Evolutionary conservation across 768 basidiomycete genomes (phyloP).

Genomic region (Amanita pallidorosea): DNA sequence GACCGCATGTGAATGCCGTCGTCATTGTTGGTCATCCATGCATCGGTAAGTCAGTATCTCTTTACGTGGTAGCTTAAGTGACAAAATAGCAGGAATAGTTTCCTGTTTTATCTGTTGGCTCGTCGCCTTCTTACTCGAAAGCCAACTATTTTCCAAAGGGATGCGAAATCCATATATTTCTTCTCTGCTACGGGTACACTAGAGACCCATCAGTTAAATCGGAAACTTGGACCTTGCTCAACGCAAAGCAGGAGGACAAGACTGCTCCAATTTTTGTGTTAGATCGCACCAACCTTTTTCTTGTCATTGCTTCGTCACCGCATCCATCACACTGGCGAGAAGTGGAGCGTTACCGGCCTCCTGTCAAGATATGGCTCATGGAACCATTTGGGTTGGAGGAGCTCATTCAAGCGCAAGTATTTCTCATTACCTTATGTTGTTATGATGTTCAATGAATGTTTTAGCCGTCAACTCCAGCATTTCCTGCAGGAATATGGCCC

Average conservation of each 20-base stretch:
- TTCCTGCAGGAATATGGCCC: constrained; percentile 3
- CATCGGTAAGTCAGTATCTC: too few species aligned
- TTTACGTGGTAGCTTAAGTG: too few species aligned
- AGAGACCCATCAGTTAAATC: neutral
- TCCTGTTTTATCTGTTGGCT: constrained; percentile 8
- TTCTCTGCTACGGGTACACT: constrained; percentile 3
- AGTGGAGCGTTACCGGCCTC: too few species aligned
- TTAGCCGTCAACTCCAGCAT: constrained; percentile 7
- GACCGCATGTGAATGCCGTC: too few species aligned
- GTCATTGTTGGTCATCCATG: too few species aligned
- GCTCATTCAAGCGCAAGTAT: too few species aligned
- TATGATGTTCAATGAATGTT: constrained; percentile 3
- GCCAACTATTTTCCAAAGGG: constrained; percentile 4
- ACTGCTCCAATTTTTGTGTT: constrained; percentile 1
- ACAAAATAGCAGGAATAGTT: too few species aligned
- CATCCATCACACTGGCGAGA: constrained; percentile 3
- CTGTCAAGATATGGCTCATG: too few species aligned
- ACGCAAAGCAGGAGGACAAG: neutral
- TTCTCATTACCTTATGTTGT: constrained; percentile 1
- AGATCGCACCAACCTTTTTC: neutral
- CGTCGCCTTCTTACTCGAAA: constrained; percentile 5
- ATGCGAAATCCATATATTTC: constrained; percentile 2
- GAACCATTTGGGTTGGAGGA: too few species aligned
- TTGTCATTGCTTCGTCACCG: constrained; percentile 5
- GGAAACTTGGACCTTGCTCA: neutral